Percentiles rank a stretch among this genome's conserved stretches.
Conservation (phyloP, 192 early-diverging fungal genomes). For the Umbelopsis vinacea region DNA sequence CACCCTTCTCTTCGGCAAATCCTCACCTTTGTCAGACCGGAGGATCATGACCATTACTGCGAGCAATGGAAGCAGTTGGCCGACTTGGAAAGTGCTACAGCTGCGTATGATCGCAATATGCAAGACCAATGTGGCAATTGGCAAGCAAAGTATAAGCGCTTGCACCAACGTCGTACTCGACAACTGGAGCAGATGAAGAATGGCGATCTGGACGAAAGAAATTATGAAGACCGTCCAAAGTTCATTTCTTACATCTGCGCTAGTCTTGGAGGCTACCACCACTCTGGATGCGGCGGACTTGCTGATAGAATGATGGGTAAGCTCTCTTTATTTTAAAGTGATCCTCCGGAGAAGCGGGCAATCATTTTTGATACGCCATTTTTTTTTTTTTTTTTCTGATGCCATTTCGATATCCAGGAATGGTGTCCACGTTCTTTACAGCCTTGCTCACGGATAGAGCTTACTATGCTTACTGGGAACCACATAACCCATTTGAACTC, state of each 20-base stretch:
- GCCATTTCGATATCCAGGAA: slow-evolving; percentile 26
- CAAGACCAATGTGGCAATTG: slow-evolving; percentile 38
- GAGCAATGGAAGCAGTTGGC: slow-evolving; percentile 10
- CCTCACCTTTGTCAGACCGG: slow-evolving; percentile 10
- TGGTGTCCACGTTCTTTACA: slow-evolving; percentile 46
- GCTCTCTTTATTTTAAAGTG: not conserved
- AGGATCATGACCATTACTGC: slow-evolving; percentile 27
- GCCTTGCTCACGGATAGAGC: slow-evolving; percentile 40
- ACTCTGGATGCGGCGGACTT: slow-evolving; percentile 41
- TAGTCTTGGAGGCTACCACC: slow-evolving; percentile 13
- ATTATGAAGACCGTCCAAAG: slow-evolving; percentile 23
- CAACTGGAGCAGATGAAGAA: slow-evolving; percentile 30
- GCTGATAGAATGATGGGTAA: slow-evolving; percentile 45
- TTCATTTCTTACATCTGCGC: slow-evolving; percentile 40
- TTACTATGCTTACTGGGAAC: slow-evolving; percentile 40
- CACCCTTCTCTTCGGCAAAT: slow-evolving; percentile 25
- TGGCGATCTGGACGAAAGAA: slow-evolving; percentile 23
- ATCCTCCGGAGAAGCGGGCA: not conserved
- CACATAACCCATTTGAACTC: slow-evolving; percentile 28
- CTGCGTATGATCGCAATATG: not conserved
- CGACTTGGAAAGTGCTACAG: not conserved
- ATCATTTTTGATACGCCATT: not conserved
- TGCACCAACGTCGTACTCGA: slow-evolving; percentile 32
- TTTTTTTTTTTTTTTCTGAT: not conserved
- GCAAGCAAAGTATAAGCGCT: slow-evolving; percentile 35